Conservation (phyloP, 495 filamentous ascomycete genomes). For the Penicillium maclennaniae region DNA sequence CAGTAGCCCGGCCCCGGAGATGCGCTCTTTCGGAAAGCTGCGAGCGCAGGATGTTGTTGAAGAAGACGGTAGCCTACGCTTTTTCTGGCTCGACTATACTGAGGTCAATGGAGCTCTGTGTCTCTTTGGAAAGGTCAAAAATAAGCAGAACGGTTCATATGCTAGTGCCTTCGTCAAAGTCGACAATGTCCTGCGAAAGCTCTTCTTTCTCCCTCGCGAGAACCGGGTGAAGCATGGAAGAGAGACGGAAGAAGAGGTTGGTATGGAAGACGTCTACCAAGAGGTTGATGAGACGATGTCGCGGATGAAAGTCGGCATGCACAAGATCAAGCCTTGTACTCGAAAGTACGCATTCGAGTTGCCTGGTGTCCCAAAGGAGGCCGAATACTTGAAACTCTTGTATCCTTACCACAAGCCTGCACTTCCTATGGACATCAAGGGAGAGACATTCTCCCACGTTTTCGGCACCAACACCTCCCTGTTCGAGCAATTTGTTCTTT, state of each 20-base stretch:
- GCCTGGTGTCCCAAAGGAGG: slow-evolving; percentile 78
- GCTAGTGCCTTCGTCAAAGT: slow-evolving; percentile 95
- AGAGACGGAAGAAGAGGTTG: slow-evolving; percentile 74
- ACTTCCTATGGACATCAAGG: slow-evolving; percentile 64
- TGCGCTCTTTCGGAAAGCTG: slow-evolving; percentile 68
- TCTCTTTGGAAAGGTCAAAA: slow-evolving; percentile 93
- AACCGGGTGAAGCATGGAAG: slow-evolving; percentile 58
- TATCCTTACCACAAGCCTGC: slow-evolving; percentile 82
- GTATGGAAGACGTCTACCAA: slow-evolving; percentile 83
- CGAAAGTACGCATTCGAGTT: slow-evolving; percentile 97
- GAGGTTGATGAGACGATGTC: slow-evolving; percentile 86
- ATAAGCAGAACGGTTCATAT: slow-evolving; percentile 73
- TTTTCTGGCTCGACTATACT: slow-evolving; percentile 97
- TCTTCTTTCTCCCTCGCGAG: slow-evolving; percentile 88
- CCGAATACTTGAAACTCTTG: slow-evolving; percentile 85
- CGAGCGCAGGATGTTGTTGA: slow-evolving; percentile 77
- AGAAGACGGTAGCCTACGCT: slow-evolving; percentile 81
- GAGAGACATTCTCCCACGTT: slow-evolving; percentile 90
- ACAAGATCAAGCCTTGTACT: slow-evolving; percentile 86
- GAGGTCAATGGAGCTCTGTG: slow-evolving; percentile 90
- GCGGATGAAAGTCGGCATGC: slow-evolving; percentile 73
- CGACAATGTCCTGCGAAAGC: slow-evolving; percentile 88
- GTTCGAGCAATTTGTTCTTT: slow-evolving; percentile 97
- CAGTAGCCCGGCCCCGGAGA: slow-evolving; percentile 62
- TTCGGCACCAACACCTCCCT: slow-evolving; percentile 92